Conservation (phyloP, 352 stramenopile genomes). For the Globisporangium radiosum region DNA sequence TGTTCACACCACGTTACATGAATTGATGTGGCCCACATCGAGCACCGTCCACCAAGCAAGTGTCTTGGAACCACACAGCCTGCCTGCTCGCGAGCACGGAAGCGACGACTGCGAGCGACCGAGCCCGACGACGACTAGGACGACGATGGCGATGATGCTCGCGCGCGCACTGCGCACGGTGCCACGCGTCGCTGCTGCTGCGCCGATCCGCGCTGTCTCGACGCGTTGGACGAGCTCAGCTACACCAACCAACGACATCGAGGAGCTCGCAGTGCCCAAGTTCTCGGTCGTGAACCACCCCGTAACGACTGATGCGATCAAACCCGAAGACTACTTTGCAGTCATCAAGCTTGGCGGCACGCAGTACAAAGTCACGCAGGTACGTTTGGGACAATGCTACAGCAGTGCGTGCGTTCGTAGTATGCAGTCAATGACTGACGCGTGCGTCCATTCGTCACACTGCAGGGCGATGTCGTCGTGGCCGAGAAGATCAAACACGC, state of each 20-base stretch:
- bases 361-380: conserved; percentile 85
- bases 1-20: neutral
- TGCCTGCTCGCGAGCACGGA: neutral
- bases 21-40: neutral
- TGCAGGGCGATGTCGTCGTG: conserved; percentile 69
- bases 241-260: conserved; percentile 1
- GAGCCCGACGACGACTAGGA: neutral
- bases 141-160: conserved; percentile 9
- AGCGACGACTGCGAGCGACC: neutral
- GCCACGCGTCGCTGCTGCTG: neutral
- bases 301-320: conserved; percentile 57
- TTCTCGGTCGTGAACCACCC: conserved; percentile 76
- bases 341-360: conserved; percentile 80
- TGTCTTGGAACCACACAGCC: neutral
- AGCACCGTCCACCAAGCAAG: neutral
- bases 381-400: conserved; percentile 2
- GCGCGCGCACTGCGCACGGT: conserved; percentile 6
- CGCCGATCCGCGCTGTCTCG: neutral
- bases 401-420: neutral
- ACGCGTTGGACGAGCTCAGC: conserved; percentile 1
- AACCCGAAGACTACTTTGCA: conserved; percentile 73
- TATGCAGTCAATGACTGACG: neutral
- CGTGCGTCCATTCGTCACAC: neutral
- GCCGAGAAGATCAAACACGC: conserved; percentile 82
- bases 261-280: conserved; percentile 20